A percentile compares a stretch with the other conserved stretches of the same genome.
phyloP scores from a whole-genome alignment of 2,329 filamentous ascomycete genomes.

The Alternaria panax region DNA sequence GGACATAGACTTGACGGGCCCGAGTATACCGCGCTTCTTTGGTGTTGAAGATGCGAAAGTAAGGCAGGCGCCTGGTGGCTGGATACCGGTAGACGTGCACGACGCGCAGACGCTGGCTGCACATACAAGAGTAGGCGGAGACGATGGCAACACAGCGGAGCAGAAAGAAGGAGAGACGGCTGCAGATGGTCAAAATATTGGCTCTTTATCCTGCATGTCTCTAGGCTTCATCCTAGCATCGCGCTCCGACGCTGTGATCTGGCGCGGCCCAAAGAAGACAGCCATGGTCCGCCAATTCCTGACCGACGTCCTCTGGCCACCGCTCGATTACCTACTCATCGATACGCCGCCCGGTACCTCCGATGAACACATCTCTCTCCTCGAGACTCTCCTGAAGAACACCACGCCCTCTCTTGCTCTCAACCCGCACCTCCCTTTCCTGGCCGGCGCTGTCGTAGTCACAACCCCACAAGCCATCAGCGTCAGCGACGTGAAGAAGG shows the following conservation, averaged over 20 bases:
- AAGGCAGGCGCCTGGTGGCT: constrained; percentile 87
- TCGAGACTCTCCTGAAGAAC: constrained; percentile 73
- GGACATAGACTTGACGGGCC: constrained; percentile 94
- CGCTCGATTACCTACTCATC: constrained; percentile 89
- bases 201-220: constrained; percentile 83
- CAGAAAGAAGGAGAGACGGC: not conserved
- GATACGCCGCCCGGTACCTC: constrained; percentile 96
- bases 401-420: constrained; percentile 27
- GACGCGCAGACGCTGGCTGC: constrained; percentile 53
- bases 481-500: constrained; percentile 92
- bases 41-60: constrained; percentile 89
- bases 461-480: constrained; percentile 95
- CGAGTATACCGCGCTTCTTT: constrained; percentile 94
- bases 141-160: not conserved
- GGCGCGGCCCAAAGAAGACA: constrained; percentile 98
- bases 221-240: constrained; percentile 86
- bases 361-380: constrained; percentile 95
- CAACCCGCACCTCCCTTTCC: constrained; percentile 31
- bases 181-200: constrained; percentile 53
- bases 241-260: constrained; percentile 91
- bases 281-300: constrained; percentile 98
- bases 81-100: constrained; percentile 89
- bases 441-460: constrained; percentile 89
- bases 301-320: constrained; percentile 85
- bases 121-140: constrained; percentile 16